A percentile compares a stretch with the other conserved stretches of the same genome.
These are phyloP conservation scores for Stenogyne calaminthoides DNA, from an alignment of 305 asterid genomes.

Conservation along the genomic window DNA sequence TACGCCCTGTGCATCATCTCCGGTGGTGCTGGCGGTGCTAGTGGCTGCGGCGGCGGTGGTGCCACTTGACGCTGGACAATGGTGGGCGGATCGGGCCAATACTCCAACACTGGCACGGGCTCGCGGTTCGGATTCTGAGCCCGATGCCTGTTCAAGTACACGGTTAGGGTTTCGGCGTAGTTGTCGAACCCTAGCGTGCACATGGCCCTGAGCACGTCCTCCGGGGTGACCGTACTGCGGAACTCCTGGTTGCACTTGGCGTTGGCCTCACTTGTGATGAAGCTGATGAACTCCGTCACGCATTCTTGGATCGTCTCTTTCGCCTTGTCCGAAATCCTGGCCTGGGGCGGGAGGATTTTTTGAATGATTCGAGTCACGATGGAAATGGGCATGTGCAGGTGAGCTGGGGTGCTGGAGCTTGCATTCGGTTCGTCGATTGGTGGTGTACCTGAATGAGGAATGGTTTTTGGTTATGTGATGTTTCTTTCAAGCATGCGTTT, in stretches of 20 bases:
- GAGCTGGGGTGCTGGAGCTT: no score
- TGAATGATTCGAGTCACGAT: slow-evolving; percentile 30
- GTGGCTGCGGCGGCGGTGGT: not conserved
- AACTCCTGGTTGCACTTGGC: slow-evolving; percentile 8
- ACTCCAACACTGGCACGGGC: not conserved
- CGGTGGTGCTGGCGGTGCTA: not conserved
- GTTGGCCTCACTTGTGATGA: slow-evolving; percentile 29
- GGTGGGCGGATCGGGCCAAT: not conserved
- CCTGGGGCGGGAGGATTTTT: slow-evolving; percentile 26
- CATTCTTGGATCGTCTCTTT: slow-evolving; percentile 40
- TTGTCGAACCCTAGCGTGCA: slow-evolving; percentile 13
- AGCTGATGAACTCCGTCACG: slow-evolving; percentile 33
- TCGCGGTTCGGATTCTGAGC: slow-evolving; percentile 16
- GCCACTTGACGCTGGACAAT: not conserved
- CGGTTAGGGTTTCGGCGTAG: slow-evolving; percentile 17
- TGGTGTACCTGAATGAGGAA: not conserved
- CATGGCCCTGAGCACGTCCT: slow-evolving; percentile 37
- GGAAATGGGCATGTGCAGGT: slow-evolving; percentile 30
- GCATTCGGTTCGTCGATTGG: not conserved
- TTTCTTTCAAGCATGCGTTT: not conserved
- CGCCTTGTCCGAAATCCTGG: slow-evolving; percentile 33
- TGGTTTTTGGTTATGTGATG: not conserved
- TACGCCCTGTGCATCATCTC: not conserved
- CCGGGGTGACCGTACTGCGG: slow-evolving; percentile 25
- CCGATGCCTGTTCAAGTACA: slow-evolving; percentile 3